Evolutionary conservation across 495 filamentous ascomycete species (phyloP).

Genomic region (Geopyxis carbonaria): DNA sequence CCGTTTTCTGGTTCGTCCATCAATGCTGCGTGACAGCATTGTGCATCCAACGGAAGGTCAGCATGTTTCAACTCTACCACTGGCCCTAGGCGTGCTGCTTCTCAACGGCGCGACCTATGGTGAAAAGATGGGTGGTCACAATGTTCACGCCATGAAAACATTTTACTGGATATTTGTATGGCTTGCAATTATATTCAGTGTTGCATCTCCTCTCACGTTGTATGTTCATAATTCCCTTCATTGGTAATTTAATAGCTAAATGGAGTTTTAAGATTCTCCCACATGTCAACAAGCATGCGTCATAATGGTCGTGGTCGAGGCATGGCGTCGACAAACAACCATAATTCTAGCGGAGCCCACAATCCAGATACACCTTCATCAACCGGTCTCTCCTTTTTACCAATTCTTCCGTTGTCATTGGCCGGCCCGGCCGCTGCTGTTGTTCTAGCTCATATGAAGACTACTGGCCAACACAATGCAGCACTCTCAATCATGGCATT

Average conservation of each 20-base stretch:
- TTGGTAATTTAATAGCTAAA: too few species aligned
- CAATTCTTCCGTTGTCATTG: constrained; percentile 18
- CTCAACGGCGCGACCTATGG: constrained; percentile 20
- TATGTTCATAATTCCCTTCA: too few species aligned
- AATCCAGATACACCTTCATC: too few species aligned
- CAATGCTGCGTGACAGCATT: constrained; percentile 13
- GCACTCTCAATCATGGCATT: constrained; percentile 18
- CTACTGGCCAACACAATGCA: constrained; percentile 1
- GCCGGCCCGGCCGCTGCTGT: constrained; percentile 17
- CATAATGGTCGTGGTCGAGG: too few species aligned
- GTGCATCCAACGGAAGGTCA: constrained; percentile 14
- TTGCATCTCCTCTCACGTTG: constrained; percentile 17
- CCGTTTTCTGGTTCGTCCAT: constrained; percentile 19
- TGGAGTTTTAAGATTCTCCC: too few species aligned
- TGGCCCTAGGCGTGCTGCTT: constrained; percentile 20
- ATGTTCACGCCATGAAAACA: constrained; percentile 5
- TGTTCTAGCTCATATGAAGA: constrained; percentile 13
- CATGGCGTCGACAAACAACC: too few species aligned
- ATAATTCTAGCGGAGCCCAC: too few species aligned
- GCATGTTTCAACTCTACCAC: constrained; percentile 17
- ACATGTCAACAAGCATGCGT: too few species aligned
- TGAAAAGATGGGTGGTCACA: constrained; percentile 18
- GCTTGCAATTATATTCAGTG: constrained; percentile 14
- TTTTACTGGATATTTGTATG: constrained; percentile 22
- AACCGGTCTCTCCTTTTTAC: too few species aligned